Evolutionary conservation across 768 basidiomycete species (phyloP), one percentile per base, ranked within the genome.

Genomic region (Epithele typhae): DNA sequence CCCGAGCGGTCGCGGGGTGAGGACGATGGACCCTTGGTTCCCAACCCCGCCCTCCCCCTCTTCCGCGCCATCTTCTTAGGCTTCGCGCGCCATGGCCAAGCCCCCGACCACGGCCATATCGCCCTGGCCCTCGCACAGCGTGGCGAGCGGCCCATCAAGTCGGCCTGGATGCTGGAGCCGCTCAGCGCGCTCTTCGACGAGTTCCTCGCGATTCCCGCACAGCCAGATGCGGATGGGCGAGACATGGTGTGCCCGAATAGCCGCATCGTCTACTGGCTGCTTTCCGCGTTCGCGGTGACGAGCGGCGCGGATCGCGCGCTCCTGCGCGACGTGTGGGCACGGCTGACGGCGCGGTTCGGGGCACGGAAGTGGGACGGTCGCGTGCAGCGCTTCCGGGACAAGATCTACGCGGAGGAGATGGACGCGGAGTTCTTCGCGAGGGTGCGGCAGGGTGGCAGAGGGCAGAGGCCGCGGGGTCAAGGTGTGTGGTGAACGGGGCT

Each of bases 61-160:
- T 92, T 84, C 61, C 79, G 87, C 18, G 78, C 78, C 15, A 61
- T 93, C 33, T 91, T 93, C 58, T 72, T 85, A 15, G 89, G 87
- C 1, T 92, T 90, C 60, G 68, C 72, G 6, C 77, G 76, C 10
- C 80, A 87, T 54, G 86, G 45, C 8, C 9, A 21, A 6, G 42
- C 25, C 24, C 53, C 48, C n/a, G 27, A 30, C 12, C 34, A 33
- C 5, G 12, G 7, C 21, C 15, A 32, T 10, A 15, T 17, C 25
- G 12, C 9, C 5, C 22, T 25, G 5, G 19, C 15, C 23, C 32
- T 11, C 22, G 24, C 9, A 24, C 43, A 21, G 34, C 25, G 25
- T 33, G 3, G 0, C 11, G 34, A 2, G 18, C 5, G 15, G 11
- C 27, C 8, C 3, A 24, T n/a, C 19, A 19, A 25, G 38, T 38